Base-by-base conservation (phyloP, 2,329 filamentous ascomycete species). In the Colletotrichum musae region DNA sequence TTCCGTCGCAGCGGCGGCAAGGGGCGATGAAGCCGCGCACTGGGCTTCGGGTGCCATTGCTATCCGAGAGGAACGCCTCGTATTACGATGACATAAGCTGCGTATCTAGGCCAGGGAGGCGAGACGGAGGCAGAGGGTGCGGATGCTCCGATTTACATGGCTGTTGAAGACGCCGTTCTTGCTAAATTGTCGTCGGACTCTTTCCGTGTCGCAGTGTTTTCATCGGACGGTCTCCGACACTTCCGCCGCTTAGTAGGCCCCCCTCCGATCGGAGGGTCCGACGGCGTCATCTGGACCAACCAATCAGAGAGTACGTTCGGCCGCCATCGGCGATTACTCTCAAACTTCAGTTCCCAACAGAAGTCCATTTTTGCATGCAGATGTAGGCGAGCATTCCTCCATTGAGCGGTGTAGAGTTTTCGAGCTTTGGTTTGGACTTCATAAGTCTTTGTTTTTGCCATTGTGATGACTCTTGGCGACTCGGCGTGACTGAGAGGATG, bases 71-170 rank as follows among this genome's bases (percentile, higher is more conserved):
- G 6, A 36, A 10, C 32, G 32, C 32, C 32, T 10, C 6, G 32
- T 36, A 36, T 36, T 4, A 36, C 4, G 32, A 36, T 12, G 32
- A 36, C 10, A 36, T 12, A 36, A 36, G 32, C 32, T 36, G 7
- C 32, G 32, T 10, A 10, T 36, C 32, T 43, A 43, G 13, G 24
- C 36, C 36, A 50, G 32, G 52, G 47, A 18, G 6, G 13, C 48
- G 15, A n/a, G 41, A 18, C 15, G 21, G 21, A 36, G 39, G 36
- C 53, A n/a, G 32, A 24, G 10, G 18, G 13, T 36, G 58, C 58
- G 64, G 64, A 67, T n/a, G 51, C 13, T 67, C 64, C 64, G 64
- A 67, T 36, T 63, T 63, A 63, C 58, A 57, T 67, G 60, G 9
- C 24, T 39, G 18, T 36, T 10, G 21, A 41, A n/a, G 51, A n/a